Conservation (phyloP, 2,329 filamentous ascomycete species). For the Monosporascus sp. region DNA sequence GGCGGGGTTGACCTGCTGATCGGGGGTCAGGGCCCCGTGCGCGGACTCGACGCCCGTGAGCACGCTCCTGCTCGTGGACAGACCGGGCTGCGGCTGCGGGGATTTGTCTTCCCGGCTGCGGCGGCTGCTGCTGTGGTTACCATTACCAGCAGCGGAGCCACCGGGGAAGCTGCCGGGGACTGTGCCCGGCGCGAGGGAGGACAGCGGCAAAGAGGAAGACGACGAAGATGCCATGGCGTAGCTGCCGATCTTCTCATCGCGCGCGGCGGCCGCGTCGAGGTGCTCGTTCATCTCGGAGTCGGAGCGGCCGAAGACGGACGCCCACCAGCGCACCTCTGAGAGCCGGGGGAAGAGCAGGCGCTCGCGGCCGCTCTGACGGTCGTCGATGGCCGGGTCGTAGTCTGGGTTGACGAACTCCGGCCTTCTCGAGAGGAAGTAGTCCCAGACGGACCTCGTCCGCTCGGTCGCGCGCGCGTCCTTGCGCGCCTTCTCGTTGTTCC, state of each 20-base stretch:
- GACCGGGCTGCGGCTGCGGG: conserved; percentile 27
- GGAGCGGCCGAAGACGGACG: conserved; percentile 76
- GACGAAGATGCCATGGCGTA: conserved; percentile 20
- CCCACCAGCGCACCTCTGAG: conserved; percentile 88
- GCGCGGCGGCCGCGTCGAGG: conserved; percentile 47
- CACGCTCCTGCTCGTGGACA: conserved; percentile 45
- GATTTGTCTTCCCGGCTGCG: conserved; percentile 6
- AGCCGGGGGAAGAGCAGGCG: conserved; percentile 76
- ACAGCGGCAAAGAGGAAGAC: too few species aligned
- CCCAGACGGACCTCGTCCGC: conserved; percentile 84
- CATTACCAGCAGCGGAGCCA: conserved; percentile 41
- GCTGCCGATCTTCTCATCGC: conserved; percentile 35
- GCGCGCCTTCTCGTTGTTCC: conserved; percentile 89
- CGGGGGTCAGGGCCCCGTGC: conserved; percentile 45
- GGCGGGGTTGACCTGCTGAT: conserved; percentile 21
- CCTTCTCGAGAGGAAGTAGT: conserved; percentile 81
- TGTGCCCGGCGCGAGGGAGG: conserved; percentile 17
- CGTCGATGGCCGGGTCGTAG: conserved; percentile 71
- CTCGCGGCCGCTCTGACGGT: conserved; percentile 73
- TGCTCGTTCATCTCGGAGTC: conserved; percentile 90
- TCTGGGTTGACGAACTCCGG: conserved; percentile 77
- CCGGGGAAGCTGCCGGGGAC: conserved; percentile 13
- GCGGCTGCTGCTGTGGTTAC: conserved; percentile 8
- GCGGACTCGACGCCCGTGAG: conserved; percentile 55
- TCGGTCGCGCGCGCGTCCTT: conserved; percentile 63